Percentiles rank a stretch among this genome's conserved stretches.
phyloP scores from a whole-genome alignment of 352 stramenopile species.

The Pythium grandisporangium region DNA sequence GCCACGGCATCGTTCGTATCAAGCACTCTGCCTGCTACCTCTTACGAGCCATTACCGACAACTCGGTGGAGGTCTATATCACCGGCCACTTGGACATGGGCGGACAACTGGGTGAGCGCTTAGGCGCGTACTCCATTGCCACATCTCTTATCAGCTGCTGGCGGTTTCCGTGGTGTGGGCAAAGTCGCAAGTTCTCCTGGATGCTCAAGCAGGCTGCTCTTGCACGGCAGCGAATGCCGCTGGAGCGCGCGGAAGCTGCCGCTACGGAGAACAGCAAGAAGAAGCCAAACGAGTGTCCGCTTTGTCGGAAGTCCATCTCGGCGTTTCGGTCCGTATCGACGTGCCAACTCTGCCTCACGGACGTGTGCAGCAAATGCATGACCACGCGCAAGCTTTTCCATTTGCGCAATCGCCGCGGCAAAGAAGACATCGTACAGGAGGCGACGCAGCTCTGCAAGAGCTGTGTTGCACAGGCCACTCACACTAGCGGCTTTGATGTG shows the following conservation, averaged over 20 bases:
- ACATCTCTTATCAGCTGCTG: too few relatives aligned
- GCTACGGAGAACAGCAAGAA: not conserved
- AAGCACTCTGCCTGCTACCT: constrained; percentile 26
- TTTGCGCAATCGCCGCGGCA: not conserved
- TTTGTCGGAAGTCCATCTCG: not conserved
- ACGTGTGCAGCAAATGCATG: constrained; percentile 1
- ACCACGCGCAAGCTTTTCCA: constrained; percentile 4
- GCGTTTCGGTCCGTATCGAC: not conserved
- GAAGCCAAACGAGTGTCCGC: not conserved
- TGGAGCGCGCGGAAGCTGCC: too few relatives aligned
- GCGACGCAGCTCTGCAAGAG: constrained; percentile 3
- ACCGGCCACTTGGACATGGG: constrained; percentile 1
- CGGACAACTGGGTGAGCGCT: not conserved
- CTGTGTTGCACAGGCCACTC: not conserved
- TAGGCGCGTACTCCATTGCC: too few relatives aligned
- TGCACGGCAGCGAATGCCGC: too few relatives aligned
- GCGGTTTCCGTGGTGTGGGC: too few relatives aligned
- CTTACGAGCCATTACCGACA: constrained; percentile 26
- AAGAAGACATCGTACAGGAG: not conserved
- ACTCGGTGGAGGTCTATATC: constrained; percentile 31
- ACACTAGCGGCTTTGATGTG: constrained; percentile 1
- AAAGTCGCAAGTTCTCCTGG: too few relatives aligned
- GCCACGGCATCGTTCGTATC: constrained; percentile 18
- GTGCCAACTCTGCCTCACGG: constrained; percentile 1
- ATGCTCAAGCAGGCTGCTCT: constrained; percentile 5